Conservation (phyloP, 1,284 basidiomycete genomes). For the Marasmius tenuissimus region DNA sequence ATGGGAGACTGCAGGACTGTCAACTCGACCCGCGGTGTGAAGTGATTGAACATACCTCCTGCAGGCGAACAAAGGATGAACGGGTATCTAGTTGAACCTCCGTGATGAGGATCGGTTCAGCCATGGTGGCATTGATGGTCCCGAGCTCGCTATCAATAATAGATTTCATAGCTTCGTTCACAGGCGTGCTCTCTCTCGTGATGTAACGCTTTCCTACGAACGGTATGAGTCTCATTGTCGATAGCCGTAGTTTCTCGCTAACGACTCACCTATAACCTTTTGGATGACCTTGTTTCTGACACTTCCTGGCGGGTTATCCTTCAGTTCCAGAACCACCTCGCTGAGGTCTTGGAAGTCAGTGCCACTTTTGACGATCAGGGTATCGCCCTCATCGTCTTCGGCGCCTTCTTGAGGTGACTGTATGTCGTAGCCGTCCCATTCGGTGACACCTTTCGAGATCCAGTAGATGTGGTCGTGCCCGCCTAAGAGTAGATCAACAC, state of each 20-base stretch:
- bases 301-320: conserved; percentile 43
- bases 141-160: conserved; percentile 2
- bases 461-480: conserved; percentile 72
- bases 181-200: conserved; percentile 12
- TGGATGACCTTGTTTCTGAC: conserved; percentile 53
- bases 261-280: conserved; percentile 39
- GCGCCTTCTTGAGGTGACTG: conserved; percentile 46
- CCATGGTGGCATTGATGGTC: conserved; percentile 7
- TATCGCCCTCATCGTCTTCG: conserved; percentile 55
- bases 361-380: conserved; percentile 61
- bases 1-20: conserved; percentile 7
- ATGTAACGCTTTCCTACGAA: conserved; percentile 16
- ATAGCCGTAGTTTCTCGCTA: conserved; percentile 36
- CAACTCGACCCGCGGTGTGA: background rate
- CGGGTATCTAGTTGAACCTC: conserved; percentile 9
- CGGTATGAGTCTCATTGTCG: background rate
- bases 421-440: conserved; percentile 56
- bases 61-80: conserved; percentile 1
- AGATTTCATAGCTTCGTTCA: conserved; percentile 11
- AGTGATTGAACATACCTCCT: background rate
- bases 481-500: conserved; percentile 67
- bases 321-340: conserved; percentile 50
- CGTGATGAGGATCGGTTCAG: conserved; percentile 1
- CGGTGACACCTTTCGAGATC: conserved; percentile 51
- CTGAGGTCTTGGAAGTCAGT: conserved; percentile 72